These are phyloP conservation scores for Thalassiosira livingstoniorum DNA, from an alignment of 352 stramenopile genomes.

Conservation along the genomic window DNA sequence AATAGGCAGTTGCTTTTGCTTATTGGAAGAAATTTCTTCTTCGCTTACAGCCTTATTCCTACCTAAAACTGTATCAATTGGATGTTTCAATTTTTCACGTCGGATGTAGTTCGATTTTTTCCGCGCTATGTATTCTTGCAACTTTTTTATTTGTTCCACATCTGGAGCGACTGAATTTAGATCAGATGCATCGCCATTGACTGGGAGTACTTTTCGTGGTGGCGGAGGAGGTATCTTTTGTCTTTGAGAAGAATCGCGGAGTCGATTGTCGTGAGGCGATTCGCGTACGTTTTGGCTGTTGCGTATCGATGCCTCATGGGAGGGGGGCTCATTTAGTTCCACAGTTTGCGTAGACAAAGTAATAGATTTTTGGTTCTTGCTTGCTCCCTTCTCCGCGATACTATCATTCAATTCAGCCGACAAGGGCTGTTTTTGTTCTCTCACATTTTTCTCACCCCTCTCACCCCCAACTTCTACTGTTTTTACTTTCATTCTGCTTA, in stretches of 20 bases:
- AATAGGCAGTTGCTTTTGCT: slow-evolving; percentile 22
- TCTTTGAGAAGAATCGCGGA: slow-evolving; percentile 4
- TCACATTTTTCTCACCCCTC: too few relatives aligned
- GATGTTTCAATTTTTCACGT: slow-evolving; percentile 54
- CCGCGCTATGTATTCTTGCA: slow-evolving; percentile 53
- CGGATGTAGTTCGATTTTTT: slow-evolving; percentile 48
- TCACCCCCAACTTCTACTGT: too few relatives aligned
- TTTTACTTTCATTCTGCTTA: too few relatives aligned
- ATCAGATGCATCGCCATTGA: slow-evolving; percentile 6
- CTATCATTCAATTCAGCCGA: too few relatives aligned
- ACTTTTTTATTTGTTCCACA: slow-evolving; percentile 56
- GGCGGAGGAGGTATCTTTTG: neutral
- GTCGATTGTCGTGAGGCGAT: neutral
- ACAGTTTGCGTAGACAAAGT: too few relatives aligned
- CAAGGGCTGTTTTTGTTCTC: too few relatives aligned
- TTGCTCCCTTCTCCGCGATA: too few relatives aligned
- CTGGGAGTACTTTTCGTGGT: neutral
- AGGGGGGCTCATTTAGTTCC: too few relatives aligned
- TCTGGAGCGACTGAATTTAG: slow-evolving; percentile 15
- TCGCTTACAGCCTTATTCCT: slow-evolving; percentile 10
- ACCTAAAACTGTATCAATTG: slow-evolving; percentile 48
- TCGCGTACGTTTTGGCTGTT: slow-evolving; percentile 32
- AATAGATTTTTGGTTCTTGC: too few relatives aligned
- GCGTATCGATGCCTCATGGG: slow-evolving; percentile 33
- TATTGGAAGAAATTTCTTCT: neutral